These are phyloP conservation scores for Ulota crispa DNA, from an alignment of 225 moss, liverwort and hornwort genomes.

Conservation along the genomic window DNA sequence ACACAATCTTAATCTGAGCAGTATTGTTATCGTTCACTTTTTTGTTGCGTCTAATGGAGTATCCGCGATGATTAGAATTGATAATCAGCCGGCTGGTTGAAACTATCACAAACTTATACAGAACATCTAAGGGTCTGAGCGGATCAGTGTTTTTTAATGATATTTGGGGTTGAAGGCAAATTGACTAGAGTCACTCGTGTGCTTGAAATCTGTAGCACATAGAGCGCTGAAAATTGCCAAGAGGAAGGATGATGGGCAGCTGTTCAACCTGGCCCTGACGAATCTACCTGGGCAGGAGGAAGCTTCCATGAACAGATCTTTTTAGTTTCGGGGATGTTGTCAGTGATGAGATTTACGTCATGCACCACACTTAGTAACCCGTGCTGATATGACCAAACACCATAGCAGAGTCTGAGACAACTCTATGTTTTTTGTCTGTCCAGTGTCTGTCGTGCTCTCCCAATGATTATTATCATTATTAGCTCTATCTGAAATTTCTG, in stretches of 20 bases:
- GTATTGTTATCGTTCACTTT: background rate
- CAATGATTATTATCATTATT: slow-evolving; percentile 35
- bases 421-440: background rate
- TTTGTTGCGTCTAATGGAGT: rapidly evolving
- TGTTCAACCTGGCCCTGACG: slow-evolving; percentile 59
- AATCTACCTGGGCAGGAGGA: slow-evolving; percentile 63
- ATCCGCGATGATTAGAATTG: slow-evolving; percentile 35
- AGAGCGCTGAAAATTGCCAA: slow-evolving; percentile 88
- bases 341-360: slow-evolving; percentile 45
- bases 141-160: background rate
- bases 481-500: slow-evolving; percentile 33
- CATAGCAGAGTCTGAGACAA: slow-evolving; percentile 44
- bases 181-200: slow-evolving; percentile 90
- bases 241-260: slow-evolving; percentile 47
- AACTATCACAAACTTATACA: slow-evolving; percentile 43
- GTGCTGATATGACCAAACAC: slow-evolving; percentile 61
- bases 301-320: slow-evolving; percentile 32
- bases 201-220: slow-evolving; percentile 57
- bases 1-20: slow-evolving; percentile 52
- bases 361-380: slow-evolving; percentile 57
- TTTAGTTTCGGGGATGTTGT: background rate
- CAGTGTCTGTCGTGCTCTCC: background rate
- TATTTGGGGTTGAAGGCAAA: slow-evolving; percentile 18
- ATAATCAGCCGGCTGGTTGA: slow-evolving; percentile 43
- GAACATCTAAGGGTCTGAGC: slow-evolving; percentile 55